Percentiles rank a stretch among this genome's conserved stretches.
Conservation (phyloP, 2,329 filamentous ascomycete species). For the Ascochyta lentis region DNA sequence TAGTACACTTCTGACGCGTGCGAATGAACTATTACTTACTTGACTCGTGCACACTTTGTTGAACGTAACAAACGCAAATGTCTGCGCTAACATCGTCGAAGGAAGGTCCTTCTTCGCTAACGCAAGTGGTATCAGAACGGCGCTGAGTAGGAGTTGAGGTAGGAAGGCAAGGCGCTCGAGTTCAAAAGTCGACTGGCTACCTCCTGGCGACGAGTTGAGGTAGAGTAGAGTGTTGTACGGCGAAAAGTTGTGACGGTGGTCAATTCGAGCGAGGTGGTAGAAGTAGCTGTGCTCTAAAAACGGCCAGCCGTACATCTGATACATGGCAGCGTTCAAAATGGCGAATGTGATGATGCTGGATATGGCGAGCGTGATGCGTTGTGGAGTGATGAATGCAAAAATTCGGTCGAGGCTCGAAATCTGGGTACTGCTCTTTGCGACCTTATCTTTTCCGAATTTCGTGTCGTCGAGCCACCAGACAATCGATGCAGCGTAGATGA, state of each 20-base stretch:
- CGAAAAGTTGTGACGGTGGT: constrained; percentile 98
- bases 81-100: constrained; percentile 89
- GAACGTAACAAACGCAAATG: constrained; percentile 95
- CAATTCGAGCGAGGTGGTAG: constrained; percentile 89
- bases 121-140: constrained; percentile 74
- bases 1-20: constrained; percentile 2
- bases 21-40: constrained; percentile 59
- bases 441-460: constrained; percentile 27
- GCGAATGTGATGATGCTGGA: constrained; percentile 76
- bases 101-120: constrained; percentile 83
- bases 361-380: constrained; percentile 64
- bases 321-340: constrained; percentile 80
- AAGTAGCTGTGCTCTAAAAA: constrained; percentile 92
- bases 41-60: constrained; percentile 99
- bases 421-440: background rate
- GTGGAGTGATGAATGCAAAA: constrained; percentile 37
- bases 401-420: constrained; percentile 32
- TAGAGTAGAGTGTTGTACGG: constrained; percentile 94
- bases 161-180: constrained; percentile 86
- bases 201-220: constrained; percentile 70
- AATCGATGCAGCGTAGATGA: constrained; percentile 87
- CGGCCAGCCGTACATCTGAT: constrained; percentile 71
- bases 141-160: constrained; percentile 83
- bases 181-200: constrained; percentile 41
- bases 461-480: constrained; percentile 78